These are phyloP conservation scores for Fraxinus quadrangulata DNA, from an alignment of 257 asterid species.

Conservation along the genomic window DNA sequence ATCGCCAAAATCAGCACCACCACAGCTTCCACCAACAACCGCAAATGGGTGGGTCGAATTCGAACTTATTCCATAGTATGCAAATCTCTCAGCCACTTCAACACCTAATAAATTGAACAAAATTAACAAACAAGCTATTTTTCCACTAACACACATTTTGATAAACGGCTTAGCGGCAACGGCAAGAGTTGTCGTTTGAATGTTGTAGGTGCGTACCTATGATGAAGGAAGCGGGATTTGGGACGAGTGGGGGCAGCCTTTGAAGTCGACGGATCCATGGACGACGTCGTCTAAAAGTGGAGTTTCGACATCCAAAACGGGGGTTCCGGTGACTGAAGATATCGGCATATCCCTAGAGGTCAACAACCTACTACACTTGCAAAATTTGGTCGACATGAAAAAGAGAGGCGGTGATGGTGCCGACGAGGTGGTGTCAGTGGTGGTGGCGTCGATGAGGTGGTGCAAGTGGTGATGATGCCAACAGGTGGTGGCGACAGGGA, in stretches of 20 bases:
- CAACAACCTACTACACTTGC: background rate
- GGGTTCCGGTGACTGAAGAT: constrained; percentile 14
- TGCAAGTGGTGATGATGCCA: too few relatives aligned
- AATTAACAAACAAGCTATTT: background rate
- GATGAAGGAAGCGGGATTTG: constrained; percentile 51
- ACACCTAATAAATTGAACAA: constrained; percentile 36
- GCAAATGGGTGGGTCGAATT: constrained; percentile 29
- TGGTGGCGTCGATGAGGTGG: too few relatives aligned
- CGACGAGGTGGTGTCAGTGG: too few relatives aligned
- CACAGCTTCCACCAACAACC: too few relatives aligned
- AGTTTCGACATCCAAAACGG: constrained; percentile 36
- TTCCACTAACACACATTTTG: background rate
- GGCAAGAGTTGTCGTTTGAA: background rate
- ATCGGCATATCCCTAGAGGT: background rate
- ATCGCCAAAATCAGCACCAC: too few relatives aligned
- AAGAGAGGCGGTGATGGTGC: too few relatives aligned
- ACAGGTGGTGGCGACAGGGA: too few relatives aligned
- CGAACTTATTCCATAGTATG: constrained; percentile 54
- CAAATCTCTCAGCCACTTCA: constrained; percentile 22
- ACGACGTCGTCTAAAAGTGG: constrained; percentile 48
- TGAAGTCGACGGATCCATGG: constrained; percentile 50
- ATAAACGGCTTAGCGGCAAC: background rate
- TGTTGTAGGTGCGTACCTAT: constrained; percentile 13
- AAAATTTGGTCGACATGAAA: background rate
- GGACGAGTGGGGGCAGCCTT: constrained; percentile 41